phyloP scores from a whole-genome alignment of 2,329 filamentous ascomycete species.

The Fonsecaea monophora region DNA sequence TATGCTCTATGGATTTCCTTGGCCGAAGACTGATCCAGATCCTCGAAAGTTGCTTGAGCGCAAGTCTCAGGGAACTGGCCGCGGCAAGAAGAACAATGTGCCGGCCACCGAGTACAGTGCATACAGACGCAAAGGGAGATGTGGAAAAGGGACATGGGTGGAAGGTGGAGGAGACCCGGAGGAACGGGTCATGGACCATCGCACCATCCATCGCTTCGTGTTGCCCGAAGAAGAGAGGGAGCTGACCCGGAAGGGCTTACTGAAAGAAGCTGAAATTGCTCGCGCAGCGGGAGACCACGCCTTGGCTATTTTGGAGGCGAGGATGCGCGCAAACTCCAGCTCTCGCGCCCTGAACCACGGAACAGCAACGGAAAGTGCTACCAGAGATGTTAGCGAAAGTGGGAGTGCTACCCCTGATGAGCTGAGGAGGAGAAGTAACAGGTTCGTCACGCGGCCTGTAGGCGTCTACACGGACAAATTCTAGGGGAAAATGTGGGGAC shows the following conservation, averaged over 20 bases:
- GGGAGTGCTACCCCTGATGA: conserved; percentile 34
- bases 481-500: conserved; percentile 17
- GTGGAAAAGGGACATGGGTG: conserved; percentile 40
- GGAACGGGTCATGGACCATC: conserved; percentile 77
- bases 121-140: conserved; percentile 38
- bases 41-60: conserved; percentile 39
- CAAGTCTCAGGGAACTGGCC: conserved; percentile 25
- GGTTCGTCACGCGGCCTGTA: conserved; percentile 35
- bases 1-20: conserved; percentile 91
- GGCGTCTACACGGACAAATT: conserved; percentile 34
- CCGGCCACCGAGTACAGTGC: conserved; percentile 34
- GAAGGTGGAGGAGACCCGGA: conserved; percentile 67
- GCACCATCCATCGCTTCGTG: conserved; percentile 85
- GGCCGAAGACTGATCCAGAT: conserved; percentile 91
- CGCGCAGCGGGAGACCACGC: conserved; percentile 35
- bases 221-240: conserved; percentile 70
- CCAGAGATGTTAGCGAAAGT: conserved; percentile 30
- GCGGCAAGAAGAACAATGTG: conserved; percentile 30
- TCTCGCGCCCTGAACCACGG: conserved; percentile 23
- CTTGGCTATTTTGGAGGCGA: conserved; percentile 29
- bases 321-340: conserved; percentile 31
- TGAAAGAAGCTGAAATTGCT: conserved; percentile 37
- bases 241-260: conserved; percentile 38
- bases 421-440: conserved; percentile 33
- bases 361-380: conserved; percentile 29